A percentile compares a stretch with the other conserved stretches of the same genome.
Evolutionary conservation across 805 yeast species (phyloP).

Genomic region (Candida khao-thaluensis): DNA sequence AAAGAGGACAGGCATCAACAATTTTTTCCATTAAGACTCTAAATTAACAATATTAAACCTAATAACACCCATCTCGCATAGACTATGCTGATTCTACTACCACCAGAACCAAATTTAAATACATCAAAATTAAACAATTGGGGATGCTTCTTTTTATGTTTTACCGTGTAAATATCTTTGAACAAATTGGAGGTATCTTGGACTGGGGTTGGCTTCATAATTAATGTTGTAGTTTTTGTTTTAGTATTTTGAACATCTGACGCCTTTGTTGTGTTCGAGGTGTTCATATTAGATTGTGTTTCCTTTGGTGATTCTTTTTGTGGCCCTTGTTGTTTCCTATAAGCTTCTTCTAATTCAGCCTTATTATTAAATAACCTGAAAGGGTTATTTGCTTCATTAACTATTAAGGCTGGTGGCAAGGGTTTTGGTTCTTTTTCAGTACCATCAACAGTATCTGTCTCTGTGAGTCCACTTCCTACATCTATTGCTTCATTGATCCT

Average conservation of each 20-base stretch:
- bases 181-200: background rate
- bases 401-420: background rate
- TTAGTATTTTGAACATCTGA: background rate
- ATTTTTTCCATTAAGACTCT: too few species aligned
- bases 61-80: background rate
- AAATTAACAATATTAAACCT: too few species aligned
- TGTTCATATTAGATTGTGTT: background rate
- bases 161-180: background rate
- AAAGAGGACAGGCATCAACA: too few species aligned
- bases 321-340: constrained; percentile 13
- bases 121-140: constrained; percentile 6
- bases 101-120: background rate
- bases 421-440: background rate
- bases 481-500: constrained; percentile 7
- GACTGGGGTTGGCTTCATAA: background rate
- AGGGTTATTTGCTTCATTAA: constrained; percentile 6
- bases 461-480: background rate
- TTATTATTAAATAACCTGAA: constrained; percentile 15
- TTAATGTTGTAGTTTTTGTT: background rate
- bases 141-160: constrained; percentile 2
- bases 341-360: constrained; percentile 14
- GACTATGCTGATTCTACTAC: background rate
- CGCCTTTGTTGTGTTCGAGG: background rate
- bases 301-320: too few species aligned
- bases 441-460: constrained; percentile 1